phyloP scores from a whole-genome alignment of 2,329 filamentous ascomycete genomes.

The Exophiala dermatitidis region DNA sequence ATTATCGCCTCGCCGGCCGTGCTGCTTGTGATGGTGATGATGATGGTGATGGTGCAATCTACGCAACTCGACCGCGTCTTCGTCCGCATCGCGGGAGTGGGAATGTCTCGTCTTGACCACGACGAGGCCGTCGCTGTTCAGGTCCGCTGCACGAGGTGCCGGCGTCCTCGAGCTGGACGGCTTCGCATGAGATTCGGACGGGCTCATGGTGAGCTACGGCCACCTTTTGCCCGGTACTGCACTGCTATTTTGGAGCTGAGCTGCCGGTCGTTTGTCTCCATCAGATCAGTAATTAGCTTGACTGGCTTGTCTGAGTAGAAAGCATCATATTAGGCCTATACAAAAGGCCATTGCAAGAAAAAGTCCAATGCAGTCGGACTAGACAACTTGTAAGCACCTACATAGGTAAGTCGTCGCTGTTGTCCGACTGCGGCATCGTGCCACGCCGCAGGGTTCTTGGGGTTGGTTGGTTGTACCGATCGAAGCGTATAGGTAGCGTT shows the following conservation, averaged over 20 bases:
- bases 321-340: no score
- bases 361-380: neutral
- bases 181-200: constrained; percentile 1
- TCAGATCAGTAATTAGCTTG: neutral
- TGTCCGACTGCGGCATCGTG: neutral
- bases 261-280: neutral
- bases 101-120: constrained; percentile 8
- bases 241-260: neutral
- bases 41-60: constrained; percentile 8
- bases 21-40: neutral
- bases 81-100: constrained; percentile 3
- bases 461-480: neutral
- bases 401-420: neutral
- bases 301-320: no score
- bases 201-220: constrained; percentile 5
- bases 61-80: constrained; percentile 10
- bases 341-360: no score
- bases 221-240: neutral
- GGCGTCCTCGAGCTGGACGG: constrained; percentile 1
- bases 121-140: constrained; percentile 6
- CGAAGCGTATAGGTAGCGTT: no score
- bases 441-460: neutral
- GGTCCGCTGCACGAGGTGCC: constrained; percentile 1
- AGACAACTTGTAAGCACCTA: no score
- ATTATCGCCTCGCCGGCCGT: no score